A percentile compares a stretch with the other conserved stretches of the same genome.
phyloP scores from a whole-genome alignment of 208 protist species.

The Leishmania tropica region DNA sequence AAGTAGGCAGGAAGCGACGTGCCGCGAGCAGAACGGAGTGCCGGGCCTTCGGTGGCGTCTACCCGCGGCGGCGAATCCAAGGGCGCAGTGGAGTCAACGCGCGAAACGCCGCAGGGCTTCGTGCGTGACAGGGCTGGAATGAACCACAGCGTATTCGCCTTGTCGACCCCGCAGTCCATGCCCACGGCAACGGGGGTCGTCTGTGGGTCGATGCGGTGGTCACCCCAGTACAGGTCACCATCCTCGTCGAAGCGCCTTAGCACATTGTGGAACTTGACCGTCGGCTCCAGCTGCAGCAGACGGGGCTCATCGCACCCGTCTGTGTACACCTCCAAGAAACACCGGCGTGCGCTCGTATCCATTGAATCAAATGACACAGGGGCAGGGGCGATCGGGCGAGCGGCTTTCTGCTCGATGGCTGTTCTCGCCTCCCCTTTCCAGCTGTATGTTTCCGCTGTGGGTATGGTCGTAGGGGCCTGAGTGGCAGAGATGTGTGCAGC shows the following conservation, averaged over 20 bases:
- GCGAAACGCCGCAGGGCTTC: too few relatives aligned
- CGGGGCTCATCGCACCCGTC: slow-evolving; percentile 29
- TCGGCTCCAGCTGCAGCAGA: slow-evolving; percentile 51
- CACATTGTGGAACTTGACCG: slow-evolving; percentile 55
- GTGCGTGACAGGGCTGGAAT: slow-evolving; percentile 4
- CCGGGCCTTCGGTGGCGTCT: neutral
- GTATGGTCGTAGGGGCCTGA: neutral
- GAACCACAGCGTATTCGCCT: slow-evolving; percentile 40
- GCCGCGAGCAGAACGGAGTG: neutral
- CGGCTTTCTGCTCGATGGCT: neutral
- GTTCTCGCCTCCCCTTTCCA: neutral
- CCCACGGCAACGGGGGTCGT: slow-evolving; percentile 32
- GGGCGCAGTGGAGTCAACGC: slow-evolving; percentile 11
- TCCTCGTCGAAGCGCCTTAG: slow-evolving; percentile 26
- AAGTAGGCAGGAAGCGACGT: slow-evolving; percentile 23
- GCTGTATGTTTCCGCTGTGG: neutral
- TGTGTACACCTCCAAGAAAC: slow-evolving; percentile 40
- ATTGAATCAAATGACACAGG: slow-evolving; percentile 6
- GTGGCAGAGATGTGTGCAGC: neutral
- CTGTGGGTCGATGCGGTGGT: slow-evolving; percentile 18
- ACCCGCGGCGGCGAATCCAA: neutral
- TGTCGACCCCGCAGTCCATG: slow-evolving; percentile 45
- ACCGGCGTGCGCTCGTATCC: slow-evolving; percentile 26
- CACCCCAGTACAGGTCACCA: slow-evolving; percentile 45
- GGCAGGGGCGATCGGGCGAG: neutral